phyloP scores from a whole-genome alignment of 2,329 filamentous ascomycete genomes.

The Diaporthe australafricana region DNA sequence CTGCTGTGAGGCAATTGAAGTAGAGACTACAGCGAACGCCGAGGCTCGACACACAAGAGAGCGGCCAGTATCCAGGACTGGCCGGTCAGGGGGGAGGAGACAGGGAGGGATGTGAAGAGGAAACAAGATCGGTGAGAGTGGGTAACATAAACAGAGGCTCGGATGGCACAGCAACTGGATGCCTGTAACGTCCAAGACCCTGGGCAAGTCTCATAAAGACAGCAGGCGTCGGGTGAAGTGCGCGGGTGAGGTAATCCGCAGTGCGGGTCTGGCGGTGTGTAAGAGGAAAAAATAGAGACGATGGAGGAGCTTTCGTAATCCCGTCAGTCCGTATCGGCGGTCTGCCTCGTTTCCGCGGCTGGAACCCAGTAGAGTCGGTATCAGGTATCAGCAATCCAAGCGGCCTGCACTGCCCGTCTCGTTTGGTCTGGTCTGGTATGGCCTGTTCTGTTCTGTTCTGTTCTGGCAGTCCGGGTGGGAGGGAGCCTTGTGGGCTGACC shows the following conservation, averaged over 20 bases:
- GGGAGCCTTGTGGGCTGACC: slow-evolving; percentile 1
- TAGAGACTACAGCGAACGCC: neutral
- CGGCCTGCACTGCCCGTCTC: slow-evolving; percentile 18
- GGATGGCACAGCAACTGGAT: slow-evolving; percentile 42
- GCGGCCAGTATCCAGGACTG: neutral
- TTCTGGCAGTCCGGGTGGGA: neutral
- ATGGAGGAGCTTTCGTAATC: slow-evolving; percentile 1
- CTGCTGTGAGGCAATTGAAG: slow-evolving; percentile 2
- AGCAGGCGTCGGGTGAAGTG: neutral
- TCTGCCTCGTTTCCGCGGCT: slow-evolving; percentile 18
- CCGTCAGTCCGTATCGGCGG: slow-evolving; percentile 16
- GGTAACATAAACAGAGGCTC: slow-evolving; percentile 28
- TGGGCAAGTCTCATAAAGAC: slow-evolving; percentile 15
- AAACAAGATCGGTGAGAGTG: slow-evolving; percentile 16
- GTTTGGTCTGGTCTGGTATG: neutral
- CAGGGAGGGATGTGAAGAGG: slow-evolving; percentile 24
- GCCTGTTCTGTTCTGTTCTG: too few relatives aligned
- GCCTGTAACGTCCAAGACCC: slow-evolving; percentile 35
- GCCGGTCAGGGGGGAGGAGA: neutral
- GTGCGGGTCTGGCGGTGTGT: slow-evolving; percentile 39
- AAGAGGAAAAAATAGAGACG: slow-evolving; percentile 28
- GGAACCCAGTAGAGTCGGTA: slow-evolving; percentile 14
- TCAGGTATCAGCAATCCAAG: neutral
- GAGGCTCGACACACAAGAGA: slow-evolving; percentile 1
- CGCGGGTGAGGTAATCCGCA: slow-evolving; percentile 34